Evolutionary conservation across 352 stramenopile genomes (phyloP).

Genomic region (Pythium insidiosum): DNA sequence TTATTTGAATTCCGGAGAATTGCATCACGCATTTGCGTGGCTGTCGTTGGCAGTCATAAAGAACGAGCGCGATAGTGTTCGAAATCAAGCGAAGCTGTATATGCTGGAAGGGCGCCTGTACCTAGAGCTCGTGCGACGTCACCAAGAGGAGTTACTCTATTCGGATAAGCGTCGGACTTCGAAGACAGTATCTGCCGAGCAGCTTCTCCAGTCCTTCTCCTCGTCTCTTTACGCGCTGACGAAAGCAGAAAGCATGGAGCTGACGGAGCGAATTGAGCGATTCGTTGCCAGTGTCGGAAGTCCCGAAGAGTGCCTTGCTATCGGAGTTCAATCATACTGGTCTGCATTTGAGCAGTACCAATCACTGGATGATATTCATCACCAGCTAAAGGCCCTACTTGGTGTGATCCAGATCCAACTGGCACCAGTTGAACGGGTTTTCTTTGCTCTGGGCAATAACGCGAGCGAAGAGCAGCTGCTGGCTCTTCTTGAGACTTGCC

Average conservation of each 20-base stretch:
- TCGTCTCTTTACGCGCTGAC: slow-evolving; percentile 61
- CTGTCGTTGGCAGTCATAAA: slow-evolving; percentile 71
- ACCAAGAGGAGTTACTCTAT: slow-evolving; percentile 31
- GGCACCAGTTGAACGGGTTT: slow-evolving; percentile 52
- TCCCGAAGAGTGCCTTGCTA: slow-evolving; percentile 37
- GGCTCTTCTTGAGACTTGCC: slow-evolving; percentile 10
- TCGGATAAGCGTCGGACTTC: slow-evolving; percentile 7
- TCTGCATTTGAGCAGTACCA: slow-evolving; percentile 64
- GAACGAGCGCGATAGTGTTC: slow-evolving; percentile 59
- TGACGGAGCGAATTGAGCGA: slow-evolving; percentile 40
- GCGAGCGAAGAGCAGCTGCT: slow-evolving; percentile 57
- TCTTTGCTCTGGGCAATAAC: slow-evolving; percentile 66
- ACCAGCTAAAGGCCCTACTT: slow-evolving; percentile 72
- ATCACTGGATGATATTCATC: slow-evolving; percentile 54
- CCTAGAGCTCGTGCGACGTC: slow-evolving; percentile 39
- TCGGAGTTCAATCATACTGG: slow-evolving; percentile 49
- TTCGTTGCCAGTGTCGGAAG: slow-evolving; percentile 39
- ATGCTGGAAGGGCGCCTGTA: slow-evolving; percentile 58
- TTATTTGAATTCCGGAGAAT: slow-evolving; percentile 43
- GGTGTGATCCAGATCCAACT: slow-evolving; percentile 59
- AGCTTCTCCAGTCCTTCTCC: slow-evolving; percentile 44
- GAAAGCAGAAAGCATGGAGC: slow-evolving; percentile 40
- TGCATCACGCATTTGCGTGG: slow-evolving; percentile 56
- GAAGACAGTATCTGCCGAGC: slow-evolving; percentile 21
- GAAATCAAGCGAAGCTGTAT: slow-evolving; percentile 59